Conservation (phyloP, 345 rosid species). For the Eutrema yunnanense region DNA sequence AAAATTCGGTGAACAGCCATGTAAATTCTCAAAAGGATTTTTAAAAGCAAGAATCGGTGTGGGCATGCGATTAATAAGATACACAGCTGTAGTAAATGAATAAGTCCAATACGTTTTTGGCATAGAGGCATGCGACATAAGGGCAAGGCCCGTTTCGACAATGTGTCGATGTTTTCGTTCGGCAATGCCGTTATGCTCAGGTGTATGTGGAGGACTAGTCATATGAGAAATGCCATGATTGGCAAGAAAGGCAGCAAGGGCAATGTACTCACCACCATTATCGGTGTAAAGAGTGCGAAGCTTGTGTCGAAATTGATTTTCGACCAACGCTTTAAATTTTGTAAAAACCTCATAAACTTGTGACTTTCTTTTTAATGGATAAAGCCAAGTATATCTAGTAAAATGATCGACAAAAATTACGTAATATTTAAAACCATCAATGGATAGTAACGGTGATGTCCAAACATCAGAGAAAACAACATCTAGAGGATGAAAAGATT, state of each 20-base stretch:
- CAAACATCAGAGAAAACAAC: background rate
- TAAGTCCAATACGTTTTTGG: too few relatives aligned
- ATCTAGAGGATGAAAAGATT: background rate
- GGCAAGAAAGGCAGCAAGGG: background rate
- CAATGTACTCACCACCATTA: background rate
- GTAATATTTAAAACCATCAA: background rate
- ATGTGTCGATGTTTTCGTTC: background rate
- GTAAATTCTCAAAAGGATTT: too few relatives aligned
- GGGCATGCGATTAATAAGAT: too few relatives aligned
- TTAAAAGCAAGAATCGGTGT: too few relatives aligned
- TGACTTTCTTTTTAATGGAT: background rate
- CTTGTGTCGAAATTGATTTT: background rate
- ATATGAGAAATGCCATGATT: background rate
- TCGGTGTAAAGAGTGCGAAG: background rate
- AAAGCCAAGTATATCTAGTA: background rate
- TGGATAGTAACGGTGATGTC: background rate
- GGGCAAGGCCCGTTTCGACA: too few relatives aligned
- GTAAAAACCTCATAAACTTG: background rate
- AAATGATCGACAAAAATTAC: background rate
- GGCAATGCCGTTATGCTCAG: background rate
- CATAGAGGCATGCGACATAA: background rate
- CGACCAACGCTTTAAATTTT: background rate
- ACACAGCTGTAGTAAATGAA: too few relatives aligned
- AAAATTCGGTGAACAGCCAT: too few relatives aligned
- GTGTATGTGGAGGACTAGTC: background rate